Percentiles rank a stretch among this genome's conserved stretches.
Evolutionary conservation across 805 yeast species (phyloP).

Genomic region (Saccharomycopsis sp.): DNA sequence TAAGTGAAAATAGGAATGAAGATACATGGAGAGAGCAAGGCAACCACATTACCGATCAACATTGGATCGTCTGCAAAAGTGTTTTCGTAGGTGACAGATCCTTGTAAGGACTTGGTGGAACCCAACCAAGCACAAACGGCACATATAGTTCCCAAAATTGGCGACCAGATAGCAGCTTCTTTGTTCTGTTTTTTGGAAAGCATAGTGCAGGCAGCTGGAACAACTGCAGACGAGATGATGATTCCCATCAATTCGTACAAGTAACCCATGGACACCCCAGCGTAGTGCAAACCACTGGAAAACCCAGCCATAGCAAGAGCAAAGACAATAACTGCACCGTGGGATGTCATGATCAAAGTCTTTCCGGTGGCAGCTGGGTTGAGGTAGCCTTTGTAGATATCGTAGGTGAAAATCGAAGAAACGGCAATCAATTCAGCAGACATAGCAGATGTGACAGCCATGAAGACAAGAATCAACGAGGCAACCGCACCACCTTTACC

Average conservation of each 20-base stretch:
- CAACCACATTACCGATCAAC: conserved; percentile 84
- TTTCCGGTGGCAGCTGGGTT: conserved; percentile 76
- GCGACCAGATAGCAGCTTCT: conserved; percentile 66
- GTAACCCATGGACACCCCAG: conserved; percentile 81
- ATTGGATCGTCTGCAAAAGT: conserved; percentile 85
- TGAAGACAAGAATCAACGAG: conserved; percentile 68
- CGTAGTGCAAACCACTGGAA: conserved; percentile 74
- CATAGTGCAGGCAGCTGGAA: conserved; percentile 64
- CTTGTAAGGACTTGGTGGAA: conserved; percentile 39
- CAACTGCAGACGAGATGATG: conserved; percentile 78
- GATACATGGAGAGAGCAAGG: conserved; percentile 64
- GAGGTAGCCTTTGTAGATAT: conserved; percentile 72
- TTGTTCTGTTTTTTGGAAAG: conserved; percentile 59
- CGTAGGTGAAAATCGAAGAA: conserved; percentile 79
- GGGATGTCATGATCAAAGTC: conserved; percentile 62
- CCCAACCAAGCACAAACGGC: conserved; percentile 69
- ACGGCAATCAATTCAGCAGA: conserved; percentile 88
- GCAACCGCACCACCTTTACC: conserved; percentile 90
- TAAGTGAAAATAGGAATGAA: conserved; percentile 61
- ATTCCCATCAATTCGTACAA: conserved; percentile 85
- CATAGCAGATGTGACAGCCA: conserved; percentile 91
- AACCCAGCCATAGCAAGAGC: conserved; percentile 70
- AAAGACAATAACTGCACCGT: conserved; percentile 54
- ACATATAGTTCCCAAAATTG: conserved; percentile 66
- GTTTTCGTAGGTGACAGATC: conserved; percentile 39